Evolutionary conservation across 208 protist genomes (phyloP), one percentile per base, ranked within the genome.

Genomic region (Trypanosoma scelopori): DNA sequence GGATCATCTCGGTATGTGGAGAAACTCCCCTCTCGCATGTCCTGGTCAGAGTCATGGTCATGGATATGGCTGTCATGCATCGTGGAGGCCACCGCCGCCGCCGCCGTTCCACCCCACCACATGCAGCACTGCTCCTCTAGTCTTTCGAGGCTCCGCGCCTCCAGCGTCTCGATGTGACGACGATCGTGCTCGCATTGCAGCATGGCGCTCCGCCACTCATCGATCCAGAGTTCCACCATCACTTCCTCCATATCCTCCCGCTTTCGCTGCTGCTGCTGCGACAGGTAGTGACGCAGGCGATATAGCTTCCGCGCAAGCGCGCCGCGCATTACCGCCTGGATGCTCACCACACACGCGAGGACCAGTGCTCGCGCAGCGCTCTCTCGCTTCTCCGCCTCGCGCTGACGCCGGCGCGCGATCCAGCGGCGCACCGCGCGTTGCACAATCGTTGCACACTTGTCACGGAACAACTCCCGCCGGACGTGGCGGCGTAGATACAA

Each of bases 171-270:
- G 16, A 80, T 55, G 13, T 32, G 52, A 48, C 37, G 59, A 39
- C 23, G 57, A 22, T 68, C 78, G 22, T 65, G 46, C 15, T 79
- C 50, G 16, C 66, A 53, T 27, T 76, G 60, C 22, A 61, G 45
- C 11, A 52, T 9, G 15, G 74, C 49, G 1, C 51, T 64, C 42
- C 53, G 57, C n/a, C 71, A 66, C 37, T 76, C 65, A 45, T 47
- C 72, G 46, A 59, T 57, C 18, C 39, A 82, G 47, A 30, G 18
- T 32, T 63, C 65, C 47, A 76, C 42, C 58, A 57, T 49, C 47
- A 84, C 81, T 20, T 87, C 81, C 56, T 87, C 81, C 57, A 67
- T 65, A 32, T 78, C 69, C 52, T 74, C 65, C 9, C 85, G 80
- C 74, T 85, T 81, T 25, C 4, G 27, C 22, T 63, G 42, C 43